Base-by-base conservation (phyloP, 2,329 filamentous ascomycete species). In the Ciborinia camelliae region DNA sequence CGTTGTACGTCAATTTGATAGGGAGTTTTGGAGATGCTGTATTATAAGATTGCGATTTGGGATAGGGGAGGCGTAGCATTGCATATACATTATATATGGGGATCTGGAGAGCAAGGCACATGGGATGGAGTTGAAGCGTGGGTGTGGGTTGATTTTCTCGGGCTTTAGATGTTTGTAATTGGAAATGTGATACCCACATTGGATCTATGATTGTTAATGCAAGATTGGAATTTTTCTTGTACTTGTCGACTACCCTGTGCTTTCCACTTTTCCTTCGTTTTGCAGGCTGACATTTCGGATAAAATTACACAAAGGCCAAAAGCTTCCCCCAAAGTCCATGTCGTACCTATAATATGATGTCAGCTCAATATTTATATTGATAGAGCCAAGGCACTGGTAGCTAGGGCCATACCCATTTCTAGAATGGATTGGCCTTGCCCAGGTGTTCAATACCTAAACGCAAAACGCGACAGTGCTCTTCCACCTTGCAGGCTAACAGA, bases 251-350 rank as follows among this genome's bases (percentile, higher is more conserved):
- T 18, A 35, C 51, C 18, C 5, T 14, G 20, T 35, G 15, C 15
- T 32, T 26, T 45, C 18, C 12, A 12, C 23, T 41, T 35, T 30
- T 23, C 18, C 30, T 39, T 58, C 61, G 7, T 50, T 47, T 20
- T 65, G 47, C 32, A 71, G 54, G 8, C 58, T 66, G n/a, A 69
- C 53, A 63, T 66, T 71, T 51, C 72, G 64, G 1, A 68, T 71
- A 30, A 74, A 71, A 55, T 70, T 68, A 67, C 70, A 71, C 3
- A 75, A 64, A 10, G 88, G 82, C 77, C 88, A 92, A 43, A 92
- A 83, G 0, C 84, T 82, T 0, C 90, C 89, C 32, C 80, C 81
- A 71, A 91, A 93, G 37, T 91, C 88, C 83, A 93, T 89, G 73
- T 94, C 90, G 69, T 92, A 92, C 89, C 87, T 89, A 41, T 41